phyloP scores from a whole-genome alignment of 768 basidiomycete genomes.

The Pisolithus marmoratus region DNA sequence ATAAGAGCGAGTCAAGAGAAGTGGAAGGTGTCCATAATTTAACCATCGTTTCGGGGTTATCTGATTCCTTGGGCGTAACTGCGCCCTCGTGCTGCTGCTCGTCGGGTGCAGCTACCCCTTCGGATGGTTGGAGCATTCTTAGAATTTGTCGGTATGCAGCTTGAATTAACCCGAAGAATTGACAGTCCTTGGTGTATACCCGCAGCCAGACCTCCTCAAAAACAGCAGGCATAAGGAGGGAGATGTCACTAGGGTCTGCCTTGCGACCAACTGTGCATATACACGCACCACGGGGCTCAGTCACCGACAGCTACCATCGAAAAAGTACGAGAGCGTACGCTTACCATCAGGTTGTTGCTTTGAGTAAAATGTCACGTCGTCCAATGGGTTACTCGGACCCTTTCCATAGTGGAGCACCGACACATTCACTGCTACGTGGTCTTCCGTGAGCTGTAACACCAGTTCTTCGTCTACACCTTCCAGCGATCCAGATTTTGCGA shows the following conservation, averaged over 20 bases:
- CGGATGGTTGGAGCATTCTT: slow-evolving; percentile 9
- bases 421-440: slow-evolving; percentile 61
- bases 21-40: slow-evolving; percentile 29
- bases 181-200: slow-evolving; percentile 60
- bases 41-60: background rate
- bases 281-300: too few relatives aligned
- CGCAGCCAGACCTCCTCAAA: slow-evolving; percentile 69
- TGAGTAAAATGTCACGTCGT: slow-evolving; percentile 67
- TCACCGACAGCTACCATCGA: background rate
- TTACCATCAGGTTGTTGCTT: slow-evolving; percentile 56
- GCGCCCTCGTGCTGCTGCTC: slow-evolving; percentile 9
- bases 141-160: slow-evolving; percentile 53
- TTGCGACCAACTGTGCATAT: slow-evolving; percentile 33
- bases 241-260: slow-evolving; percentile 54
- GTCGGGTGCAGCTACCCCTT: background rate
- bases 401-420: slow-evolving; percentile 74
- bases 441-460: slow-evolving; percentile 32
- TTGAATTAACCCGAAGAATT: slow-evolving; percentile 58
- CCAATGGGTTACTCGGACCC: slow-evolving; percentile 62
- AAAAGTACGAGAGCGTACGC: slow-evolving; percentile 9
- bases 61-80: slow-evolving; percentile 4
- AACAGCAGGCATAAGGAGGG: slow-evolving; percentile 53
- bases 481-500: slow-evolving; percentile 27
- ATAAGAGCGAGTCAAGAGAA: slow-evolving; percentile 27
- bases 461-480: slow-evolving; percentile 21